Base-by-base conservation (phyloP, 176 grass and related monocot genomes). In the Saccharum spontaneum region DNA sequence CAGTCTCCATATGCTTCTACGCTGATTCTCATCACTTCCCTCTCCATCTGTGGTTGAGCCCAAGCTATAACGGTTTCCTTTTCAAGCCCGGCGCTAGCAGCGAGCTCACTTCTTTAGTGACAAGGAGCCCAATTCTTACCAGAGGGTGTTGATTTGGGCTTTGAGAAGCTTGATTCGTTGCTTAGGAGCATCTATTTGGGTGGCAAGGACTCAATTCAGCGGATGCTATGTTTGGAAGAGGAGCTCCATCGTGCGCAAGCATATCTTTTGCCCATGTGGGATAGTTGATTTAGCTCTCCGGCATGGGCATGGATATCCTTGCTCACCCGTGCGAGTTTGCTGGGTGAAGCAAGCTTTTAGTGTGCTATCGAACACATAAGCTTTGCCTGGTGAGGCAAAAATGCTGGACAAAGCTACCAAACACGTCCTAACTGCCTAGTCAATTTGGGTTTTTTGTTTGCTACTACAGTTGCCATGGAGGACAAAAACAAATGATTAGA, bases 401-500 rank as follows among this genome's bases (percentile, higher is more conserved):
- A 8, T 59, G 55, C 55, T n/a, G 22, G 55, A 59, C 55, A 59
- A 59, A 23, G 22, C 55, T 59, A 59, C 55, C 55, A 59, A 59
- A 23, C 55, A 23, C 1, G 8, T 8, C 55, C 55, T 59, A 57
- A 36, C n/a, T 31, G 67, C 74, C 24, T 76, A 34, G 49, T 76
- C 68, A 38, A 52, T 78, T 83, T 83, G 16, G 40, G 52, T 31
- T 24, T 60, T 61, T 75, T 87, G 26, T 79, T 49, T 41, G 36
- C 36, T 73, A 60, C 45, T 91, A 43, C 64, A 64, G 13, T 52
- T 52, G 33, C 33, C 0, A 22, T 76, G 14, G 41, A 77, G 77
- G 72, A 66, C 81, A 67, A 86, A 63, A 67, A 82, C 18, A 77
- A 67, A 63, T 78, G 10, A 34, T 41, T 76, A 61, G 20, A 78